Percentiles rank a stretch among this genome's conserved stretches.
phyloP scores from a whole-genome alignment of 371 early-diverging fungal species.

The Mortierella sp. region DNA sequence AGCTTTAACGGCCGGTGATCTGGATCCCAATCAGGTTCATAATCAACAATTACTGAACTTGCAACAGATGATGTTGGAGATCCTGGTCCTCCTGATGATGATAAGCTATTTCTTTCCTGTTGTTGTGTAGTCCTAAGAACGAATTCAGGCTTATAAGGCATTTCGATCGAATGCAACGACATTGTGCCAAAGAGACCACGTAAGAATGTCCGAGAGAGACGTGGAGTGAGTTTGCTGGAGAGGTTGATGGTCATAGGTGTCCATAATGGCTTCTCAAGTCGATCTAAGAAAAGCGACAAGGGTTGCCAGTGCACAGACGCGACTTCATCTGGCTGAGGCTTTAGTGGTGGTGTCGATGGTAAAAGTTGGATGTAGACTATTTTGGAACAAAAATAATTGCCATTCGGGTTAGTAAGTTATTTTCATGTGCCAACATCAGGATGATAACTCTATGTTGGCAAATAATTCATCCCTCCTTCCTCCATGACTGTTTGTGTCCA shows the following conservation, averaged over 20 bases:
- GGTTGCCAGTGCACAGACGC: constrained; percentile 77
- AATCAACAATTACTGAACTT: constrained; percentile 56
- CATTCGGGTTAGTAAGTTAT: neutral
- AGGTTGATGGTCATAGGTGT: constrained; percentile 54
- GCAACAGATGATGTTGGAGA: neutral
- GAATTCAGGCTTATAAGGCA: constrained; percentile 53
- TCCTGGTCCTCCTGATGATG: constrained; percentile 6
- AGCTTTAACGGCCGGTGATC: constrained; percentile 58
- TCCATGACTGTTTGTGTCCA: constrained; percentile 12
- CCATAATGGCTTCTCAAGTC: constrained; percentile 47
- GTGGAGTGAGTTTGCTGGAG: constrained; percentile 58
- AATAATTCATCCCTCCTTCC: constrained; percentile 36
- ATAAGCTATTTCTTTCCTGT: constrained; percentile 17
- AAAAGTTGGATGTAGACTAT: constrained; percentile 73
- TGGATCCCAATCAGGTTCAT: constrained; percentile 59
- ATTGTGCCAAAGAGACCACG: constrained; percentile 49
- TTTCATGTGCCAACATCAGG: constrained; percentile 12
- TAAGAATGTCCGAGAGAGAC: constrained; percentile 50
- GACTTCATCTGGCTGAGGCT: constrained; percentile 70
- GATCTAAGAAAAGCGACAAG: constrained; percentile 62
- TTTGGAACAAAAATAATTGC: neutral
- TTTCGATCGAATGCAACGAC: constrained; percentile 49
- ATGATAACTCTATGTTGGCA: constrained; percentile 21
- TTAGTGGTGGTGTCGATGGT: constrained; percentile 66
- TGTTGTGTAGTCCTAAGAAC: constrained; percentile 25